Evolutionary conservation across 352 stramenopile species (phyloP).

Genomic region (Phytophthora multivora): DNA sequence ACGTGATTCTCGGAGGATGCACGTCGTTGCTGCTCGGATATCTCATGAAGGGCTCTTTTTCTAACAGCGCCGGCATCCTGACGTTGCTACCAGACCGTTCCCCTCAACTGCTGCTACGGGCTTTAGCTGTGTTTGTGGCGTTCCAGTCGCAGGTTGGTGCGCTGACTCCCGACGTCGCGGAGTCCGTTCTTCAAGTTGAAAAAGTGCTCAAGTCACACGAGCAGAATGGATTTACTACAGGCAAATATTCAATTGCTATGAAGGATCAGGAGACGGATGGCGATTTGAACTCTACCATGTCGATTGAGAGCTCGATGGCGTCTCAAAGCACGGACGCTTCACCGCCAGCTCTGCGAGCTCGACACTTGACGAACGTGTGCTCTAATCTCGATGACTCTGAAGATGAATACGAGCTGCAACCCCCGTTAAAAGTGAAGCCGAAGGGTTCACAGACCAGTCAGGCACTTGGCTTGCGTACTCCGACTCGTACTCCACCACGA

Average conservation of each 20-base stretch:
- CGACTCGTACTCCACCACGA: conserved; percentile 6
- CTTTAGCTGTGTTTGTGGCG: conserved; percentile 68
- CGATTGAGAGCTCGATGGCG: neutral
- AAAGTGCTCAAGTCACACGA: conserved; percentile 52
- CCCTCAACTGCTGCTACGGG: conserved; percentile 52
- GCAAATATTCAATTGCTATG: neutral
- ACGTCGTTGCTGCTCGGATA: conserved; percentile 72
- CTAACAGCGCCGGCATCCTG: conserved; percentile 46
- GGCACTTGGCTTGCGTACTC: conserved; percentile 5
- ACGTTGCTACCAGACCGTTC: conserved; percentile 48
- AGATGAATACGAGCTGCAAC: conserved; percentile 18
- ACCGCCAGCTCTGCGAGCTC: conserved; percentile 30
- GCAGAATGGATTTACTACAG: neutral
- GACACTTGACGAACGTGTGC: conserved; percentile 45
- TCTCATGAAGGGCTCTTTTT: conserved; percentile 59
- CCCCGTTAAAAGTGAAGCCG: neutral
- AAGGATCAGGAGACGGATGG: conserved; percentile 5
- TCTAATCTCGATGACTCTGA: conserved; percentile 58
- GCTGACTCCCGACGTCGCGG: conserved; percentile 64
- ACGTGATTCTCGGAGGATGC: conserved; percentile 77
- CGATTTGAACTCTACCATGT: neutral
- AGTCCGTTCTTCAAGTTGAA: conserved; percentile 74
- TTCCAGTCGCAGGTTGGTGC: conserved; percentile 79
- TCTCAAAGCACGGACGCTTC: conserved; percentile 10
- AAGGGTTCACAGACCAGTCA: neutral